Base-by-base conservation (phyloP, 148 eudicot species). In the Arbutus unedo region DNA sequence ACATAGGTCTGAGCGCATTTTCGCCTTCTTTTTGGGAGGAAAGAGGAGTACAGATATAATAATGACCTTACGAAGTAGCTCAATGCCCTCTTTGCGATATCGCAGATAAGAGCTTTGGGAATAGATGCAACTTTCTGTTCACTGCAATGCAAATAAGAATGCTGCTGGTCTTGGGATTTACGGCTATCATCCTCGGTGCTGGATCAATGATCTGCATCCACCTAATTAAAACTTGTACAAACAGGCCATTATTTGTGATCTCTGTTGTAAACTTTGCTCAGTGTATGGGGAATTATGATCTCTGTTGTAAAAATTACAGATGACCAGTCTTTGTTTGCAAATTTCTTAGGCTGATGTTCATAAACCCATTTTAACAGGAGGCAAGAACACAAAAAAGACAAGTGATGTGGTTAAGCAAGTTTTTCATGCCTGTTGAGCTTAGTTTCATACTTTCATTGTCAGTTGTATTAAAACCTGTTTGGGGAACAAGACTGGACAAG, bases 111-210 rank as follows among this genome's bases (percentile, higher is more conserved):
- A 55, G n/a, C 13, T 31, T 55, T 43, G 48, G 47, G 66, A 54
- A 54, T 4, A 77, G 44, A 54, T 55, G 79, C 79, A 54, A 6
- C 79, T 54, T 2, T 54, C 48, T 38, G 48, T 18, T 55, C 66
- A 38, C 25, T 8, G 23, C 59, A 55, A 54, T 77, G 66, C 66
- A 45, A 21, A 47, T 38, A 8, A 53, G 25, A 77, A 18, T 77
- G 49, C 64, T 77, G 66, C 64, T 55, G 64, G 25, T 77, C 48
- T 76, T 76, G 59, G 43, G 59, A 51, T 51, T 19, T 55, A 8
- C 25, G 54, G 15, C 66, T 11, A 8, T 8, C 23, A 77, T 55
- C 66, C 64, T 18, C 7, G 31, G 13, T 55, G 66, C 66, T 13
- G n/a, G 10, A 76, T 47, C 77, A 74, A 48, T 48, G 53, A 51